Conservation (phyloP, 2,329 filamentous ascomycete species). For the Xylariomycetidae sp. region DNA sequence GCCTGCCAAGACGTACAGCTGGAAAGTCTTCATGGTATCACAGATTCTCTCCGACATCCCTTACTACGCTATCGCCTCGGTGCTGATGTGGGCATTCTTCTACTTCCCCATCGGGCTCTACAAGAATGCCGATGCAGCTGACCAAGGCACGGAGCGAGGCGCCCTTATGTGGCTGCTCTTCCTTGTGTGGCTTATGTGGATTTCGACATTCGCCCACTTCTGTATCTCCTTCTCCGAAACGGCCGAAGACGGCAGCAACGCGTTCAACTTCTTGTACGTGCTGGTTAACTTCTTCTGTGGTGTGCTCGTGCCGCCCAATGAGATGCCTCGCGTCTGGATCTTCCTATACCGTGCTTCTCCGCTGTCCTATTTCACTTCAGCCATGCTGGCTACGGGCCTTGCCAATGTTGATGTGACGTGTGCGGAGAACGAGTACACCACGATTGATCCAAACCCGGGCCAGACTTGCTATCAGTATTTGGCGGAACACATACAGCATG, state of each 20-base stretch:
- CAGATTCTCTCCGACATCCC: conserved; percentile 66
- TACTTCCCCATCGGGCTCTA: conserved; percentile 1
- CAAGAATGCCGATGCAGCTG: neutral
- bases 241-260: conserved; percentile 61
- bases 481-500: too few relatives aligned
- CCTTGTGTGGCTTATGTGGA: neutral
- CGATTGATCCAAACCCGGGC: conserved; percentile 54
- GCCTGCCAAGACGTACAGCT: conserved; percentile 76
- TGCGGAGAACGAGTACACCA: conserved; percentile 50
- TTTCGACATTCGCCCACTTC: conserved; percentile 48
- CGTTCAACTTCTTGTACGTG: conserved; percentile 62
- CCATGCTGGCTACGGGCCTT: conserved; percentile 51
- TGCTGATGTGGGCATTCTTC: conserved; percentile 50
- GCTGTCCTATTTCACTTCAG: conserved; percentile 63
- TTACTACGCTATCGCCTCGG: conserved; percentile 61
- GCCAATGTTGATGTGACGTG: conserved; percentile 54
- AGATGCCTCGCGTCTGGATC: conserved; percentile 62
- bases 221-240: conserved; percentile 46
- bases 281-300: conserved; percentile 69
- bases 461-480: conserved; percentile 59
- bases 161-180: neutral
- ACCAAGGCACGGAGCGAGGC: too few relatives aligned
- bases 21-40: conserved; percentile 64
- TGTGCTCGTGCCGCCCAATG: conserved; percentile 58
- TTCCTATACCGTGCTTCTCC: too few relatives aligned